A percentile compares a stretch with the other conserved stretches of the same genome.
Evolutionary conservation across 495 filamentous ascomycete genomes (phyloP).

Genomic region (Penicillium longicatenatum): DNA sequence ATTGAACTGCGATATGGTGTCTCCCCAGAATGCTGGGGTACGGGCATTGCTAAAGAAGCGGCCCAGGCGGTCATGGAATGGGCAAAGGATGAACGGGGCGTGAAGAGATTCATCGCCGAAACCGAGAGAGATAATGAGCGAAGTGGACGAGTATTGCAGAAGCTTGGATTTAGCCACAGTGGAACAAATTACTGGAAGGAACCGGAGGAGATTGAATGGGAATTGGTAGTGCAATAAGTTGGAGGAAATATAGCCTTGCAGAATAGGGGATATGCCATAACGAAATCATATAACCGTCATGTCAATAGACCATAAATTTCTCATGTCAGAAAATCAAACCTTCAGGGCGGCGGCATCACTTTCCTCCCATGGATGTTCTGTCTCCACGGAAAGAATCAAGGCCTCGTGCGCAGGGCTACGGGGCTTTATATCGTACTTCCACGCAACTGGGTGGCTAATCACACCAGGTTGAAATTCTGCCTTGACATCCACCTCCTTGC

Average conservation of each 20-base stretch:
- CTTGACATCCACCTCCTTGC: slow-evolving; percentile 22
- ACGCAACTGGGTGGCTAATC: slow-evolving; percentile 43
- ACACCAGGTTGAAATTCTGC: slow-evolving; percentile 38
- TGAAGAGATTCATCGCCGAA: slow-evolving; percentile 32
- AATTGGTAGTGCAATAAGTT: background rate
- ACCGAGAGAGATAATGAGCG: slow-evolving; percentile 25
- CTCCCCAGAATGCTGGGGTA: slow-evolving; percentile 24
- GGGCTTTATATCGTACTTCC: slow-evolving; percentile 32
- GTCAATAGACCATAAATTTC: too few relatives aligned
- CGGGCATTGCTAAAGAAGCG: slow-evolving; percentile 26
- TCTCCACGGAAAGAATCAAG: slow-evolving; percentile 41
- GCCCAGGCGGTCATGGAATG: slow-evolving; percentile 24
- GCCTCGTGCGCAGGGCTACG: slow-evolving; percentile 33
- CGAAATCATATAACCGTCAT: background rate
- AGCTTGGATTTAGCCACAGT: slow-evolving; percentile 25
- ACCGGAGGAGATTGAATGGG: slow-evolving; percentile 27
- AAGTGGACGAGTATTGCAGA: slow-evolving; percentile 26
- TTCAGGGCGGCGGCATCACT: slow-evolving; percentile 32
- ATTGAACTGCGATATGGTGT: slow-evolving; percentile 30
- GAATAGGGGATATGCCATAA: too few relatives aligned
- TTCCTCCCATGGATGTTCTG: slow-evolving; percentile 46
- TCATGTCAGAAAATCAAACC: background rate
- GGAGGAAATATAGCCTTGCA: background rate
- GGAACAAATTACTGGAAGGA: slow-evolving; percentile 35
- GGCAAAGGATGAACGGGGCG: slow-evolving; percentile 19